Evolutionary conservation across 2,329 filamentous ascomycete genomes (phyloP).

Genomic region (Anthostomella pinea): DNA sequence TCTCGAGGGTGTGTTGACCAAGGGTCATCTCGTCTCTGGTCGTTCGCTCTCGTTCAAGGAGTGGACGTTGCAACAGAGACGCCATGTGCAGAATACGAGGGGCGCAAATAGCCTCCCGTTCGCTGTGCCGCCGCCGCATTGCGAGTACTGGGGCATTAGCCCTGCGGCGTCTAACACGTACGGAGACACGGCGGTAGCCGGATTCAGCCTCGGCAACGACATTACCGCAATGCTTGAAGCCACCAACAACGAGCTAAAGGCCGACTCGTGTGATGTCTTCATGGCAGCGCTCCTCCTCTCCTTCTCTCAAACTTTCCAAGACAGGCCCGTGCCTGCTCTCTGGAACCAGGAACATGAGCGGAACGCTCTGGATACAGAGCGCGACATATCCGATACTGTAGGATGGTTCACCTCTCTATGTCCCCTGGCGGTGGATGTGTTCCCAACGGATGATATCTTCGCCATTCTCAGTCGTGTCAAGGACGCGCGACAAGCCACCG

Average conservation of each 20-base stretch:
- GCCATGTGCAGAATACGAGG: slow-evolving; percentile 32
- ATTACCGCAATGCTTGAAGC: slow-evolving; percentile 42
- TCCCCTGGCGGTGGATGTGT: slow-evolving; percentile 45
- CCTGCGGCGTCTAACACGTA: slow-evolving; percentile 44
- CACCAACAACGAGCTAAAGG: slow-evolving; percentile 46
- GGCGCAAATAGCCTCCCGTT: slow-evolving; percentile 36
- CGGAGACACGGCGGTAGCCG: slow-evolving; percentile 38
- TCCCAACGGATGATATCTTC: slow-evolving; percentile 47
- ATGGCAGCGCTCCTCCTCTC: slow-evolving; percentile 53
- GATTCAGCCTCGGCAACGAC: slow-evolving; percentile 43
- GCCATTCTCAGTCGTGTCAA: slow-evolving; percentile 52
- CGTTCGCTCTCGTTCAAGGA: slow-evolving; percentile 46
- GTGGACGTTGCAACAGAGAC: slow-evolving; percentile 47
- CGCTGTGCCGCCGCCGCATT: slow-evolving; percentile 37
- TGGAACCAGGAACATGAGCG: slow-evolving; percentile 55
- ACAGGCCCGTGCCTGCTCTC: slow-evolving; percentile 47
- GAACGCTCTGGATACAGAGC: slow-evolving; percentile 40
- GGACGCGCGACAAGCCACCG: slow-evolving; percentile 45
- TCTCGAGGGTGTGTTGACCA: slow-evolving; percentile 46
- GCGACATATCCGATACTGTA: slow-evolving; percentile 55
- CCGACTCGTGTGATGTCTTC: slow-evolving; percentile 52
- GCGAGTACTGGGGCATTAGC: slow-evolving; percentile 47
- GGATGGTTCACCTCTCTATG: slow-evolving; percentile 60
- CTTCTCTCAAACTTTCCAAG: slow-evolving; percentile 53
- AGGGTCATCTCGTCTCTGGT: slow-evolving; percentile 43